Base-by-base conservation (phyloP, 2,329 filamentous ascomycete genomes). In the Coniochaeta prunicola region DNA sequence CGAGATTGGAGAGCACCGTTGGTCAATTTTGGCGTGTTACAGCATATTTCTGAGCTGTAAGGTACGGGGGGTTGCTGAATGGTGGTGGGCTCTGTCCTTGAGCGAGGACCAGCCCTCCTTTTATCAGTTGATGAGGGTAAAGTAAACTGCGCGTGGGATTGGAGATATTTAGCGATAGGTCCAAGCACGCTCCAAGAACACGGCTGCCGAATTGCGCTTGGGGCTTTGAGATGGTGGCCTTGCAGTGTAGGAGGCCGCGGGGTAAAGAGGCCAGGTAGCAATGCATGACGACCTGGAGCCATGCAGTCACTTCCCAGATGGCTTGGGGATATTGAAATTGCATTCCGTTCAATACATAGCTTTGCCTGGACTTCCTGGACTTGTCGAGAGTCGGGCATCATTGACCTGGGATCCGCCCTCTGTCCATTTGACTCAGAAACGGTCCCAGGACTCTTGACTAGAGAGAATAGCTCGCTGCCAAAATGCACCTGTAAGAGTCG, bases 161-260 rank as follows among this genome's bases (percentile, higher is more conserved):
- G 28, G 50, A 53, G 28, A n/a, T 31, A 28, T 4, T 30, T 36
- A n/a, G 30, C 19, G 33, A 55, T 17, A 55, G 33, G 54, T 56
- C 54, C 21, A 42, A 58, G 34, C 57, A 58, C 31, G 40, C 45
- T 56, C 54, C 21, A 42, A 58, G 34, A 42, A 58, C 31, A 30
- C 45, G 45, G 45, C 42, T 53, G 57, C 31, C 45, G 30, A 45
- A 26, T 36, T 38, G 31, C 28, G 8, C n/a, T 17, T 50, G 21
- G 13, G 21, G 45, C n/a, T 50, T 30, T 36, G 53, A 33, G 30
- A 55, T 55, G 53, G 53, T 55, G 28, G 33, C 30, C 53, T 55
- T 55, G 53, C 53, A 34, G 30, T n/a, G 13, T n/a, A 31, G 30
- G 53, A 21, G 54, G 54, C 15, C 54, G 54, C 54, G 54, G 54